Percentiles rank a stretch among this genome's conserved stretches.
Evolutionary conservation across 2,329 filamentous ascomycete genomes (phyloP).

Genomic region (Scolecobasidium constrictum): DNA sequence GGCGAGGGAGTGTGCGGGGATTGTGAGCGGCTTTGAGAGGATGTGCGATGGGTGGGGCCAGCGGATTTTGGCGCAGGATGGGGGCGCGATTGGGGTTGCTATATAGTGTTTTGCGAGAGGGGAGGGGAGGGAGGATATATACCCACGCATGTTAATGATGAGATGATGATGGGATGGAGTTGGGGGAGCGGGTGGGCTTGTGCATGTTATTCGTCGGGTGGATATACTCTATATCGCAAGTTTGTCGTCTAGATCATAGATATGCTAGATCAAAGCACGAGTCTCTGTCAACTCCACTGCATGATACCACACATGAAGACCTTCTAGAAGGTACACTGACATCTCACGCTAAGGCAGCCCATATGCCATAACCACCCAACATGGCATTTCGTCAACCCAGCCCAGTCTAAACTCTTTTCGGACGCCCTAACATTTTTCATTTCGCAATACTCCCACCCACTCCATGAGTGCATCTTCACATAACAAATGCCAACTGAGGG

Average conservation of each 20-base stretch:
- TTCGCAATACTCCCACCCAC: background rate
- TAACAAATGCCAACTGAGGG: background rate
- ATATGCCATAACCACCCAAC: no score
- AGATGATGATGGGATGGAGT: background rate
- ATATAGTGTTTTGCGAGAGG: background rate
- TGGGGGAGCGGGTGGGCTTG: background rate
- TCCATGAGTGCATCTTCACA: background rate
- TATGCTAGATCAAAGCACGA: no score
- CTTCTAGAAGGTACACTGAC: no score
- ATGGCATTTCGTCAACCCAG: no score
- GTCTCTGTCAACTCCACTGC: no score
- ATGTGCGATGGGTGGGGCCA: constrained; percentile 78
- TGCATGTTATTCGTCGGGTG: background rate
- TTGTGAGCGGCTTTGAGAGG: constrained; percentile 86
- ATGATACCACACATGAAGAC: no score
- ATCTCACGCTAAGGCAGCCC: no score
- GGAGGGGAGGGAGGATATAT: background rate
- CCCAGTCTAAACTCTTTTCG: background rate
- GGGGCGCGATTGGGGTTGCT: background rate
- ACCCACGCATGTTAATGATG: background rate
- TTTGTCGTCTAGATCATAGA: no score
- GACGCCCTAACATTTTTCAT: background rate
- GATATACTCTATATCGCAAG: no score
- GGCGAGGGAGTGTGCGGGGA: constrained; percentile 71
- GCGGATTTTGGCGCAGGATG: constrained; percentile 50